Conservation (phyloP, 257 asterid genomes). For the Petunia axillaris region DNA sequence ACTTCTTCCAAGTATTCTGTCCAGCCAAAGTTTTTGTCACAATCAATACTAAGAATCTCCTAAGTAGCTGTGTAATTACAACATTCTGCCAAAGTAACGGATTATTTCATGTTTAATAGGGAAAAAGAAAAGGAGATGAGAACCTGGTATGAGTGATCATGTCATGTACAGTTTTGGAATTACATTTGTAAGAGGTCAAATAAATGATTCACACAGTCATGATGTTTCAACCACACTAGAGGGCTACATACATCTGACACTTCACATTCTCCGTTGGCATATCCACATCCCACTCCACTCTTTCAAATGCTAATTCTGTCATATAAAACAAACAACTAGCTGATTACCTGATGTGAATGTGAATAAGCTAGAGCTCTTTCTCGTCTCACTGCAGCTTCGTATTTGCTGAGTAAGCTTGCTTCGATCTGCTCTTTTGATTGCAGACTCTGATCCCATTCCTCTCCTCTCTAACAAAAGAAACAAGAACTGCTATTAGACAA, state of each 20-base stretch:
- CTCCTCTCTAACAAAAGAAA: conserved; percentile 70
- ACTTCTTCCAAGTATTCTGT: conserved; percentile 97
- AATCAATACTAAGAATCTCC: not conserved
- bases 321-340: conserved; percentile 3
- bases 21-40: conserved; percentile 14
- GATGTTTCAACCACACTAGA: not conserved
- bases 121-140: not conserved
- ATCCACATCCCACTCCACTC: not conserved
- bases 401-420: conserved; percentile 72
- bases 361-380: conserved; percentile 97
- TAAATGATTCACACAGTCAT: not conserved
- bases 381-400: conserved; percentile 87
- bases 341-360: conserved; percentile 84
- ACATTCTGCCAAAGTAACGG: not conserved
- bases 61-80: not conserved
- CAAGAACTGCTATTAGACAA: not conserved
- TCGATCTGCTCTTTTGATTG: conserved; percentile 88
- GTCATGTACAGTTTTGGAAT: not conserved
- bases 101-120: not conserved
- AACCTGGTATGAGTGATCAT: not conserved
- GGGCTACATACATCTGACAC: not conserved
- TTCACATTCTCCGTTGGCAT: not conserved
- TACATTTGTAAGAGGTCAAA: not conserved
- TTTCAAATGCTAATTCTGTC: not conserved
- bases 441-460: conserved; percentile 86